Percentiles rank a stretch among this genome's conserved stretches.
Conservation (phyloP, 306 rosid species). For the Cicer chorassanicum region DNA sequence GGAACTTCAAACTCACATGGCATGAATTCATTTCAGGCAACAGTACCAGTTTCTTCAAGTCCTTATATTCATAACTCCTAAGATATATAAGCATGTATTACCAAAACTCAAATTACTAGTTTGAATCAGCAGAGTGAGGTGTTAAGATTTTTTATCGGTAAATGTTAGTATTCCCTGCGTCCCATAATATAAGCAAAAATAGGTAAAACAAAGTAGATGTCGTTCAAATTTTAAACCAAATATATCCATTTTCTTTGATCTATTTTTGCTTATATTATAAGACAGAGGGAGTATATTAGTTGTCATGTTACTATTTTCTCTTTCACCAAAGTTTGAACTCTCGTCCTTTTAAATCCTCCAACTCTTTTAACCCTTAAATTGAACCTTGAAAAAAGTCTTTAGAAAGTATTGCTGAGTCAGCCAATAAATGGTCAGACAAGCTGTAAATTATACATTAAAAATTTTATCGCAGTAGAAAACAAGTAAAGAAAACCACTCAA, state of each 20-base stretch:
- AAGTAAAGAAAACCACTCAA: constrained; percentile 27
- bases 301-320: too few relatives aligned
- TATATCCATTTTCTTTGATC: too few relatives aligned
- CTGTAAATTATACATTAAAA: not conserved
- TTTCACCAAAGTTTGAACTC: too few relatives aligned
- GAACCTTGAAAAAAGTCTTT: not conserved
- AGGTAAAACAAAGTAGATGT: too few relatives aligned
- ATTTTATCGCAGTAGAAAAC: constrained; percentile 7
- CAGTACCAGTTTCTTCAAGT: constrained; percentile 1
- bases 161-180: too few relatives aligned
- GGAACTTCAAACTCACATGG: constrained; percentile 3
- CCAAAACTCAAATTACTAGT: constrained; percentile 29
- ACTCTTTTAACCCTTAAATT: too few relatives aligned
- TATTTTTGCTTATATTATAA: too few relatives aligned
- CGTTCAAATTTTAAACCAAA: too few relatives aligned
- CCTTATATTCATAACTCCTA: not conserved
- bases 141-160: too few relatives aligned
- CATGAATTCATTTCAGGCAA: constrained; percentile 25
- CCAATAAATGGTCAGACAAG: constrained; percentile 34
- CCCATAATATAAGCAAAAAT: too few relatives aligned
- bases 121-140: constrained; percentile 24
- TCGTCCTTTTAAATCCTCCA: too few relatives aligned
- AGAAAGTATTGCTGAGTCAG: not conserved
- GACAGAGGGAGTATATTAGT: too few relatives aligned
- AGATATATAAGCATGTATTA: constrained; percentile 10